These are phyloP conservation scores for Clonostachys chloroleuca DNA, from an alignment of 2,329 filamentous ascomycete species.

Conservation along the genomic window DNA sequence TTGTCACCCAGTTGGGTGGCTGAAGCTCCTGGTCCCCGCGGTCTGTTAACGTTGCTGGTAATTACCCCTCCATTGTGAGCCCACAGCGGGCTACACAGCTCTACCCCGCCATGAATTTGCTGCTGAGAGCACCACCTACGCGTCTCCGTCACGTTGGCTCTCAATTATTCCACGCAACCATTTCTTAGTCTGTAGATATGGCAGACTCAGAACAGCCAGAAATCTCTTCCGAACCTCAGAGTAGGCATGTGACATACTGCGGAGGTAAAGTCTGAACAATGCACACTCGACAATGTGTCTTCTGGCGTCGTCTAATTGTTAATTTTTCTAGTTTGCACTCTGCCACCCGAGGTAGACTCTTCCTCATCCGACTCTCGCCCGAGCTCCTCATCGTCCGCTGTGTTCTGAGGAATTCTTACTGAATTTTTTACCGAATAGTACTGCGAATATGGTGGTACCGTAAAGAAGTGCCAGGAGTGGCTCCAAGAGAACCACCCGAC, in stretches of 20 bases:
- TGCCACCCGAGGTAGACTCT: slow-evolving; percentile 57
- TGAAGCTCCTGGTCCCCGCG: no score
- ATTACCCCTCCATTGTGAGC: no score
- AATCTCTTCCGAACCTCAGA: slow-evolving; percentile 38
- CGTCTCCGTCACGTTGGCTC: slow-evolving; percentile 5
- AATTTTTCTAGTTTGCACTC: slow-evolving; percentile 49
- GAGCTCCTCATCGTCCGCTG: background rate
- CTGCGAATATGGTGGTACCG: slow-evolving; percentile 96
- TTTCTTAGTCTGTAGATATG: slow-evolving; percentile 29
- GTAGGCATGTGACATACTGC: slow-evolving; percentile 51
- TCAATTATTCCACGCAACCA: background rate
- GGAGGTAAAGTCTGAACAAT: slow-evolving; percentile 38
- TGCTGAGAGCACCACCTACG: slow-evolving; percentile 3
- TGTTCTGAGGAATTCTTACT: background rate
- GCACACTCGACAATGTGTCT: background rate
- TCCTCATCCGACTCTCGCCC: slow-evolving; percentile 2
- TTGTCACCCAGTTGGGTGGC: no score
- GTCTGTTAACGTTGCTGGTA: no score
- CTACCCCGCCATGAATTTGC: background rate
- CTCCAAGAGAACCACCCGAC: slow-evolving; percentile 69
- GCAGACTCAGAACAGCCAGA: slow-evolving; percentile 48
- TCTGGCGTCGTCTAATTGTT: background rate
- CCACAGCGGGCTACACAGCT: no score
- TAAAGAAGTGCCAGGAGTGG: slow-evolving; percentile 98
- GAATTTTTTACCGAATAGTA: slow-evolving; percentile 58